phyloP scores from a whole-genome alignment of 2,329 filamentous ascomycete species.

The Aureobasidium melanogenum region DNA sequence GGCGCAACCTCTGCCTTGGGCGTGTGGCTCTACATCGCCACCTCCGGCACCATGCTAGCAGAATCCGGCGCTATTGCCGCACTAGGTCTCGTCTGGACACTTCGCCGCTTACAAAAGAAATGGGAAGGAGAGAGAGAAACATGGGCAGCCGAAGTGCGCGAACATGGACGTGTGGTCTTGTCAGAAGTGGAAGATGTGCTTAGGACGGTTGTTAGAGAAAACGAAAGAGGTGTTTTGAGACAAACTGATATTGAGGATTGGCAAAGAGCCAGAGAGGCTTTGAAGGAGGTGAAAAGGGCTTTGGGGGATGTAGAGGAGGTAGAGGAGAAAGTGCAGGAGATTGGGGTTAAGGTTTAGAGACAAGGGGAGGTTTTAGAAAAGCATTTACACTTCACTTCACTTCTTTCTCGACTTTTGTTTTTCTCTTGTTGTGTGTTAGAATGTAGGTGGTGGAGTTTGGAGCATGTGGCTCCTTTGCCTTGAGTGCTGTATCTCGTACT shows the following conservation, averaged over 20 bases:
- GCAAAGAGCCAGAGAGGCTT: conserved; percentile 33
- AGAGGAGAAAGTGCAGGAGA: not conserved
- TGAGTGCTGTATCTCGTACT: no score
- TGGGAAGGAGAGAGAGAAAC: conserved; percentile 47
- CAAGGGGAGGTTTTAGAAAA: no score
- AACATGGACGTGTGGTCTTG: conserved; percentile 49
- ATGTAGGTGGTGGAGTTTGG: no score
- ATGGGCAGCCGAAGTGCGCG: conserved; percentile 46
- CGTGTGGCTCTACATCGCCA: conserved; percentile 46
- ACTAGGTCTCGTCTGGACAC: conserved; percentile 48
- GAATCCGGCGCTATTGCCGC: conserved; percentile 52
- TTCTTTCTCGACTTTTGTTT: no score
- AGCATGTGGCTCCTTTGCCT: no score
- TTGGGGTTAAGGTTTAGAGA: not conserved
- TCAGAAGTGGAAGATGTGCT: conserved; percentile 45
- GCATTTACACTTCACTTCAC: no score
- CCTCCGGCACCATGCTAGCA: conserved; percentile 43
- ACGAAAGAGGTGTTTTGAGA: conserved; percentile 30
- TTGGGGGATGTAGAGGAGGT: not conserved
- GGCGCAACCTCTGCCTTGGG: conserved; percentile 46
- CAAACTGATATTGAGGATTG: conserved; percentile 31
- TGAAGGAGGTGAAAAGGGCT: conserved; percentile 38
- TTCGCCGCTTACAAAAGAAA: conserved; percentile 49
- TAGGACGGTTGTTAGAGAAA: conserved; percentile 36
- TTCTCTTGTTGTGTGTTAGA: no score